Conservation (phyloP, 352 stramenopile genomes). For the Globisporangium yorkense region DNA sequence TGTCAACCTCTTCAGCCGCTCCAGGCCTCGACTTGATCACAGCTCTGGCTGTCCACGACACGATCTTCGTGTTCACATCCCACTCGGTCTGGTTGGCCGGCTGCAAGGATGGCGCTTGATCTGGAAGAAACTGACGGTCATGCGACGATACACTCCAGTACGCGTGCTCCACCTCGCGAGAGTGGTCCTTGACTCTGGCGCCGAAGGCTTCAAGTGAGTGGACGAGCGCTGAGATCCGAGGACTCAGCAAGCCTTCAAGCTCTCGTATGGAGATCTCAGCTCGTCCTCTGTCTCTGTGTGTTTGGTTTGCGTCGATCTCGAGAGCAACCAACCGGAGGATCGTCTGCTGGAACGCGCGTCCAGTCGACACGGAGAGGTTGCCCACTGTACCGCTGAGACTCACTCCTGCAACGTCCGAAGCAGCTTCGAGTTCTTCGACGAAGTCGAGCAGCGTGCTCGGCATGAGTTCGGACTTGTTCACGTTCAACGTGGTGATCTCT, state of each 20-base stretch:
- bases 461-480: not conserved
- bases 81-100: conserved; percentile 1
- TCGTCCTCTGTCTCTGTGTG: not conserved
- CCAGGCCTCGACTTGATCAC: conserved; percentile 1
- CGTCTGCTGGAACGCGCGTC: conserved; percentile 9
- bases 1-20: conserved; percentile 7
- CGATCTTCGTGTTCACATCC: conserved; percentile 1
- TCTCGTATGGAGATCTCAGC: not conserved
- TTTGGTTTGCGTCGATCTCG: conserved; percentile 6
- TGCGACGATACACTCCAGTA: not conserved
- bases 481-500: not conserved
- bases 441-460: conserved; percentile 1
- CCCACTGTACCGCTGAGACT: not conserved
- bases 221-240: conserved; percentile 7
- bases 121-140: not conserved
- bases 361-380: not conserved
- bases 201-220: conserved; percentile 5
- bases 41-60: conserved; percentile 6
- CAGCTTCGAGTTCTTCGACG: not conserved
- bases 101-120: not conserved
- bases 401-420: not conserved
- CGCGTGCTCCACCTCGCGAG: too few relatives aligned
- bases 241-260: conserved; percentile 5
- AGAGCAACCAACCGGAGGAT: conserved; percentile 2
- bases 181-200: conserved; percentile 1